These are phyloP conservation scores for Nematodospora anomalae DNA, from an alignment of 1,139 yeast species.

Conservation along the genomic window DNA sequence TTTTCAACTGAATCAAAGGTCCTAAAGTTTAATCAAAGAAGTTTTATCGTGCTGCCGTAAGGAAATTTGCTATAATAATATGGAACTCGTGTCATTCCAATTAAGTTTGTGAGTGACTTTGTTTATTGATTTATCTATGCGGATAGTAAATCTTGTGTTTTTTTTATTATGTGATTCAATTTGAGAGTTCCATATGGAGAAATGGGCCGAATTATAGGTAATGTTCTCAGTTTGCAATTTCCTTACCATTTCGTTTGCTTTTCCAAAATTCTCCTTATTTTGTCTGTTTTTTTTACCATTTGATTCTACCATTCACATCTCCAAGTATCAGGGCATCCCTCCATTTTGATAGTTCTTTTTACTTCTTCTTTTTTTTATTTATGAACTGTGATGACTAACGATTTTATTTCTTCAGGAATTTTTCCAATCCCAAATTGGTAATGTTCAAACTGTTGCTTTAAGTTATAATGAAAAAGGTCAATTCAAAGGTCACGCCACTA, in stretches of 20 bases:
- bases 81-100: slow-evolving; percentile 9
- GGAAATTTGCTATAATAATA: not conserved
- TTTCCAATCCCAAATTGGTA: slow-evolving; percentile 85
- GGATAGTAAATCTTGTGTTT: slow-evolving; percentile 6
- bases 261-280: no score
- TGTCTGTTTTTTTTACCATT: not conserved
- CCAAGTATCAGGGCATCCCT: not conserved
- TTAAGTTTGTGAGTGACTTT: slow-evolving; percentile 13
- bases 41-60: slow-evolving; percentile 1
- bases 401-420: slow-evolving; percentile 61
- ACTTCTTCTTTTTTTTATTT: slow-evolving; percentile 2
- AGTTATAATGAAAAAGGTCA: slow-evolving; percentile 86
- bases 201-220: not conserved
- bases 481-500: slow-evolving; percentile 89
- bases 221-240: not conserved
- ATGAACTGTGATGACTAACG: slow-evolving; percentile 22
- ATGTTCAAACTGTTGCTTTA: slow-evolving; percentile 69
- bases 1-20: not conserved
- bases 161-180: not conserved
- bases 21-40: not conserved
- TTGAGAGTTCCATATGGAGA: not conserved
- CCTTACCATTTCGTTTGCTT: not conserved
- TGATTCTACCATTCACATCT: not conserved
- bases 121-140: slow-evolving; percentile 8
- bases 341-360: slow-evolving; percentile 2